Conservation (phyloP, 108 stramenopile species). For the Seminavis robusta region DNA sequence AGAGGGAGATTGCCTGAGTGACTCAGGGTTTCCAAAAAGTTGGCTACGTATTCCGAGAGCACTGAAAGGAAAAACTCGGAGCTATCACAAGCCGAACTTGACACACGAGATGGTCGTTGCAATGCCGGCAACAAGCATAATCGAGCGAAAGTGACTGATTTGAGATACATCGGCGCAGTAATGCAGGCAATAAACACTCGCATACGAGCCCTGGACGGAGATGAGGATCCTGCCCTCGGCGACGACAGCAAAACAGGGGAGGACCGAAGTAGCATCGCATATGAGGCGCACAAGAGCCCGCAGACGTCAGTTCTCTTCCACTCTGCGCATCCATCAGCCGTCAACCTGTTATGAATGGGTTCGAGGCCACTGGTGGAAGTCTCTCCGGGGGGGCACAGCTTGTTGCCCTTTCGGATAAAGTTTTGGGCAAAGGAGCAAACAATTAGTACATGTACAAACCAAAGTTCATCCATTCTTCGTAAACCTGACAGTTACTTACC, state of each 20-base stretch:
- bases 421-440: not conserved
- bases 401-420: slow-evolving; percentile 40
- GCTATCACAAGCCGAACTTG: slow-evolving; percentile 14
- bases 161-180: slow-evolving; percentile 42
- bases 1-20: slow-evolving; percentile 51
- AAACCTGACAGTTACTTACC: slow-evolving; percentile 10
- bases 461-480: not conserved
- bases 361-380: slow-evolving; percentile 18
- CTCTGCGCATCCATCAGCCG: slow-evolving; percentile 24
- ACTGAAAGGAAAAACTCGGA: slow-evolving; percentile 66
- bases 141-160: slow-evolving; percentile 72
- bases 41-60: slow-evolving; percentile 60
- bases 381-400: slow-evolving; percentile 41
- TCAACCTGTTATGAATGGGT: slow-evolving; percentile 46
- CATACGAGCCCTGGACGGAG: slow-evolving; percentile 27
- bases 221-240: slow-evolving; percentile 30
- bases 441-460: not conserved
- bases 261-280: slow-evolving; percentile 55
- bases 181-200: slow-evolving; percentile 52
- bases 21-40: slow-evolving; percentile 56
- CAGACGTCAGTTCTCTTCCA: slow-evolving; percentile 73
- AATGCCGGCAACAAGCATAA: slow-evolving; percentile 56
- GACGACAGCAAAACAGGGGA: slow-evolving; percentile 29
- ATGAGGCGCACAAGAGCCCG: slow-evolving; percentile 62
- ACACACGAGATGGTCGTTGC: slow-evolving; percentile 14